phyloP scores from a whole-genome alignment of 768 basidiomycete genomes.

The Gloeophyllum trabeum region DNA sequence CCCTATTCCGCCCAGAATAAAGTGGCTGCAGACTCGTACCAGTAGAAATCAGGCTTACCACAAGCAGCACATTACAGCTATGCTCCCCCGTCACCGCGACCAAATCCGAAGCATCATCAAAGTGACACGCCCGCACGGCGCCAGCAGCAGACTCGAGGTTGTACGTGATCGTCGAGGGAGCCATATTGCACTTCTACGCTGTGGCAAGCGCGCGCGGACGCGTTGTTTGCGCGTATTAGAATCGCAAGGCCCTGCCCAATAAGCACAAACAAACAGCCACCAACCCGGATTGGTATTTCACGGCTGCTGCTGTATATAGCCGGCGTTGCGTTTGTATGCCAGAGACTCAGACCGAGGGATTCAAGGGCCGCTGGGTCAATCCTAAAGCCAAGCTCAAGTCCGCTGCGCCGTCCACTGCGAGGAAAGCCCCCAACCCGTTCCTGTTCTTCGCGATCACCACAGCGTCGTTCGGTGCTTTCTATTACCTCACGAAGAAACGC shows the following conservation, averaged over 20 bases:
- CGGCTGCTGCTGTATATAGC: too few species aligned
- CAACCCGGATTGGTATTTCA: too few species aligned
- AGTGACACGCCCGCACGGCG: slow-evolving; percentile 50
- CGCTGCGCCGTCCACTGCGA: slow-evolving; percentile 3
- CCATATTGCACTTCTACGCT: neutral
- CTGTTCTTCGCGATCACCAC: slow-evolving; percentile 45
- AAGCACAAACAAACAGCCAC: too few species aligned
- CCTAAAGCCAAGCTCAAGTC: slow-evolving; percentile 1
- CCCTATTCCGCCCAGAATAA: slow-evolving; percentile 26
- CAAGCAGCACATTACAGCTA: slow-evolving; percentile 55
- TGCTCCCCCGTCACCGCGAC: slow-evolving; percentile 67
- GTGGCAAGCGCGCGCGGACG: too few species aligned
- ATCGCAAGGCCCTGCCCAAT: too few species aligned
- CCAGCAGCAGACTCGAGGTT: slow-evolving; percentile 50
- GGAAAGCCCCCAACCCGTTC: slow-evolving; percentile 48
- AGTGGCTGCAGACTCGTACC: slow-evolving; percentile 6
- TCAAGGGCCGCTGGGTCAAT: too few species aligned
- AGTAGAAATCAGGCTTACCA: slow-evolving; percentile 31
- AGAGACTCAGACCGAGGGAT: too few species aligned
- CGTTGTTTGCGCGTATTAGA: too few species aligned
- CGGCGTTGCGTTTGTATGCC: neutral
- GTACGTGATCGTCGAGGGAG: slow-evolving; percentile 48
- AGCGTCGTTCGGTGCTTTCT: slow-evolving; percentile 48
- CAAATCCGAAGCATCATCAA: slow-evolving; percentile 55
- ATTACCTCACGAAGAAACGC: slow-evolving; percentile 33